Conservation (phyloP, 805 yeast genomes). For the Hyphopichia homilentoma region DNA sequence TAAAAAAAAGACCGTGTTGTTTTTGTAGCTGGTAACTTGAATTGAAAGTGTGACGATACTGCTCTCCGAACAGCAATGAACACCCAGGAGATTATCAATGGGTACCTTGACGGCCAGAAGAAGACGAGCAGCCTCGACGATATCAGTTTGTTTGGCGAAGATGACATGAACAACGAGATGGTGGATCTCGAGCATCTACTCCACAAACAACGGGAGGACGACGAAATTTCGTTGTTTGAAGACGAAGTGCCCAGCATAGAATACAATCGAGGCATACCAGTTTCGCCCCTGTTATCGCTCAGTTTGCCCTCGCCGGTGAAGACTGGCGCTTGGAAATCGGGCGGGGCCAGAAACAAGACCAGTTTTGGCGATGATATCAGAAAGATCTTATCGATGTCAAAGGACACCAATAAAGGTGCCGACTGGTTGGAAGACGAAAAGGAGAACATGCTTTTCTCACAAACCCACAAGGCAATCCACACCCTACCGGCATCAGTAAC, state of each 20-base stretch:
- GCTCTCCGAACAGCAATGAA: too few species aligned
- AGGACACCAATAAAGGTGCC: neutral
- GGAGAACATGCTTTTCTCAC: slow-evolving; percentile 8
- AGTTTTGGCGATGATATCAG: neutral
- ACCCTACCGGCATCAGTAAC: slow-evolving; percentile 17
- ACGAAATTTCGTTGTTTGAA: neutral
- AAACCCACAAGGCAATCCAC: slow-evolving; percentile 26
- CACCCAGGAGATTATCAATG: slow-evolving; percentile 1
- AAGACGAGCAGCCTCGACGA: neutral
- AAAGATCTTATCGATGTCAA: neutral
- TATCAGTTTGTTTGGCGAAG: too few species aligned
- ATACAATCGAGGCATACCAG: neutral
- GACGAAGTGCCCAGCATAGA: neutral
- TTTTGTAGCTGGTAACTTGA: too few species aligned
- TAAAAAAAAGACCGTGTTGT: too few species aligned
- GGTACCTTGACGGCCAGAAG: neutral
- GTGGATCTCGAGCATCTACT: too few species aligned
- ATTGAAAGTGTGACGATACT: too few species aligned
- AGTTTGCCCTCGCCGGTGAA: slow-evolving; percentile 1
- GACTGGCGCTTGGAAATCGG: neutral
- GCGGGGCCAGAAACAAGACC: neutral
- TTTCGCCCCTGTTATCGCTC: neutral
- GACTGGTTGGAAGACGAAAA: slow-evolving; percentile 1
- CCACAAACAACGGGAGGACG: too few species aligned
- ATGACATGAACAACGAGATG: neutral